These are phyloP conservation scores for Sonneratia caseolaris DNA, from an alignment of 345 rosid genomes.

Conservation along the genomic window DNA sequence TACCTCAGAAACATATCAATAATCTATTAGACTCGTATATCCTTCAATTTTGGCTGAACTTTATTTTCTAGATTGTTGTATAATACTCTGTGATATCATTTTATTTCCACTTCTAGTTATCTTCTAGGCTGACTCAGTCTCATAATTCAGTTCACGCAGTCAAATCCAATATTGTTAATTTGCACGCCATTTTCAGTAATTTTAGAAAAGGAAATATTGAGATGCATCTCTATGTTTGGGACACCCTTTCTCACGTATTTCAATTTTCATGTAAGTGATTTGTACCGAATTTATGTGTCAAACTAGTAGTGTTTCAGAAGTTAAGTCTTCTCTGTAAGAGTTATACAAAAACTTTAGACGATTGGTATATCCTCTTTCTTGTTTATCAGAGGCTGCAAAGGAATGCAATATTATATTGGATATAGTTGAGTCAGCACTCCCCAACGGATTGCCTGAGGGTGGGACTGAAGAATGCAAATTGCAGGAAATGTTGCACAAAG, in stretches of 20 bases:
- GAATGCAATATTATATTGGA: constrained; percentile 74
- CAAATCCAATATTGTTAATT: background rate
- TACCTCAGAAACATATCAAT: background rate
- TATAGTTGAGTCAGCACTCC: constrained; percentile 62
- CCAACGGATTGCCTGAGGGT: constrained; percentile 54
- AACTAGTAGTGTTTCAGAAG: background rate
- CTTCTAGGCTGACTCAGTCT: background rate
- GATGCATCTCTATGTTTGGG: too few species aligned
- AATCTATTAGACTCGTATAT: background rate
- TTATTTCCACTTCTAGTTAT: background rate
- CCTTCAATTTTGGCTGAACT: too few species aligned
- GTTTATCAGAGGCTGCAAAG: constrained; percentile 75
- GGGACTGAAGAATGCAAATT: constrained; percentile 59
- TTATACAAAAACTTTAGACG: background rate
- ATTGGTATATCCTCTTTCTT: constrained; percentile 9
- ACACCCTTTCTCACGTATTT: too few species aligned
- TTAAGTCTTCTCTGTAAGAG: background rate
- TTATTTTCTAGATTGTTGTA: too few species aligned
- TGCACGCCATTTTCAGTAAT: too few species aligned
- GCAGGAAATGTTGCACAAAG: constrained; percentile 74
- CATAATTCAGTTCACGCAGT: background rate
- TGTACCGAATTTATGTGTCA: background rate
- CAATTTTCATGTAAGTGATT: background rate
- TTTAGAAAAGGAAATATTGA: too few species aligned
- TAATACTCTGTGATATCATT: background rate